Conservation (phyloP, 1,284 basidiomycete genomes). For the Xerocomus nothofagi region DNA sequence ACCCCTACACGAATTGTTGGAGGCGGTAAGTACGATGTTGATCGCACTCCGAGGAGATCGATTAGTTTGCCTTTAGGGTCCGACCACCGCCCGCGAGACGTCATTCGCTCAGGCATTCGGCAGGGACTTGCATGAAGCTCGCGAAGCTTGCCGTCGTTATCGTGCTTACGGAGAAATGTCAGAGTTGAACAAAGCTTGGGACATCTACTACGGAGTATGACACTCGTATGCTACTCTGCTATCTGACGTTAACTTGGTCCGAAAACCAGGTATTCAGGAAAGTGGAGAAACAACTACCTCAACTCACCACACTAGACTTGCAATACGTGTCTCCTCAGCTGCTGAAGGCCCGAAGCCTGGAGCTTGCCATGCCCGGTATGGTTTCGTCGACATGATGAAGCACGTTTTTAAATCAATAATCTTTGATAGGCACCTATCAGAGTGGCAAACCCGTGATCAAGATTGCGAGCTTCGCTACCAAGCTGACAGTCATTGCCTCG, state of each 20-base stretch:
- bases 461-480: conserved; percentile 84
- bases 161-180: conserved; percentile 84
- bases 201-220: conserved; percentile 89
- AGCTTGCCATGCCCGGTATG: conserved; percentile 91
- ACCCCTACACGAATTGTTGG: conserved; percentile 92
- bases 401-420: not conserved
- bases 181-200: conserved; percentile 99
- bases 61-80: conserved; percentile 56
- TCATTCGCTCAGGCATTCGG: conserved; percentile 96
- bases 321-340: conserved; percentile 97
- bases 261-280: conserved; percentile 87
- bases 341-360: conserved; percentile 85
- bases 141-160: conserved; percentile 89
- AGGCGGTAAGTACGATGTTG: conserved; percentile 61
- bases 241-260: conserved; percentile 9
- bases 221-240: not conserved
- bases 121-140: conserved; percentile 91
- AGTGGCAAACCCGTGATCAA: conserved; percentile 85
- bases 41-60: not conserved
- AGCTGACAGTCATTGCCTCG: conserved; percentile 92
- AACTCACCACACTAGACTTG: conserved; percentile 89
- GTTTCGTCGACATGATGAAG: not conserved
- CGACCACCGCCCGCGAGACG: conserved; percentile 92
- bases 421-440: conserved; percentile 81
- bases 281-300: conserved; percentile 91